Conservation (phyloP, 1,284 basidiomycete genomes). For the Naganishia sp. region DNA sequence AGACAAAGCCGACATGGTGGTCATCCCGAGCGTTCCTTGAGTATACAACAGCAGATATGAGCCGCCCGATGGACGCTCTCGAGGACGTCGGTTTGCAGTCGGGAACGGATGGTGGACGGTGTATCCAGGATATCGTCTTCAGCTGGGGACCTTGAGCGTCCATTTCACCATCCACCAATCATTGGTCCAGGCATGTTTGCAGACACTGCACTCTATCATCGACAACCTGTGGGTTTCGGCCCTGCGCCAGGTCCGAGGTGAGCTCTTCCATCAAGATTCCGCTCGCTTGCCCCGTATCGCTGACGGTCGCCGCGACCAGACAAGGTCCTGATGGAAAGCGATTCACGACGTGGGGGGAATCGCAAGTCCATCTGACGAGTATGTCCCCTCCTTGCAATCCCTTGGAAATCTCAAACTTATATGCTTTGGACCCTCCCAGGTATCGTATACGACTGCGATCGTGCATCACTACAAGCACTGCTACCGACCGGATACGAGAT, state of each 20-base stretch:
- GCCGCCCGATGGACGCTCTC: too few relatives aligned
- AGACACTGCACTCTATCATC: constrained; percentile 33
- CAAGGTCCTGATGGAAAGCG: constrained; percentile 35
- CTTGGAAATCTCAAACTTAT: too few relatives aligned
- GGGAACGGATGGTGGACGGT: too few relatives aligned
- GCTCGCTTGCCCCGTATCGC: not conserved
- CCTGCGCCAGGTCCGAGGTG: constrained; percentile 17
- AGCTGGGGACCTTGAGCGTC: too few relatives aligned
- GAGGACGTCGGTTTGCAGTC: too few relatives aligned
- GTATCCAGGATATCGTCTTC: too few relatives aligned
- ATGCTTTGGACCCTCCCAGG: not conserved
- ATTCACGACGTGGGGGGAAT: constrained; percentile 24
- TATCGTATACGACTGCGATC: constrained; percentile 17
- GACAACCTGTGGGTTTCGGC: constrained; percentile 40
- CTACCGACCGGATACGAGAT: constrained; percentile 25
- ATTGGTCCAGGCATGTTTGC: constrained; percentile 22
- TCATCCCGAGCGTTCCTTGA: too few relatives aligned
- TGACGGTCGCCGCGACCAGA: not conserved
- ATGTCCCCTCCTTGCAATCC: too few relatives aligned
- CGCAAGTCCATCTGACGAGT: too few relatives aligned
- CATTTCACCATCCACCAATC: too few relatives aligned
- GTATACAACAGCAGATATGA: too few relatives aligned
- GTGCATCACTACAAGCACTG: constrained; percentile 10
- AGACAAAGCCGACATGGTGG: too few relatives aligned
- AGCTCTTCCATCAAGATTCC: not conserved